phyloP scores from a whole-genome alignment of 1,284 basidiomycete genomes.

The Trametes sp. region DNA sequence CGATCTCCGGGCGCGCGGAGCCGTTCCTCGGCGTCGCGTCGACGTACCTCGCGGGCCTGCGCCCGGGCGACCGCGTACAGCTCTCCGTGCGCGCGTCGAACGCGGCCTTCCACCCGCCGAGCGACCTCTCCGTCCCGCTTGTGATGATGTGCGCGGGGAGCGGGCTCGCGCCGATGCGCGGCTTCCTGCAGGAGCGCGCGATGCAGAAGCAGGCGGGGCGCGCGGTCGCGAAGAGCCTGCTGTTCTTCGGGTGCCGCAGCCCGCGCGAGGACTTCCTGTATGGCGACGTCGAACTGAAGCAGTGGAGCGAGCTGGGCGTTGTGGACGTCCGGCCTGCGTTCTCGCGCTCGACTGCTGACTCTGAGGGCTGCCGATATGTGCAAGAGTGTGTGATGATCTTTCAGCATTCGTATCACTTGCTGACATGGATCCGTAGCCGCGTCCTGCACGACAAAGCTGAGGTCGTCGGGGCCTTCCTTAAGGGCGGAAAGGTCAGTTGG shows the following conservation, averaged over 20 bases:
- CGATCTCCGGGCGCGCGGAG: constrained; percentile 43
- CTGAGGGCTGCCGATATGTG: constrained; percentile 53
- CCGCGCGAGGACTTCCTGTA: constrained; percentile 54
- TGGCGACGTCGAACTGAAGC: constrained; percentile 47
- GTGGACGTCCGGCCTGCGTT: constrained; percentile 59
- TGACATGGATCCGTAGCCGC: constrained; percentile 43
- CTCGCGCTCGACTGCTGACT: constrained; percentile 46
- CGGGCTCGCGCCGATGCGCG: constrained; percentile 60
- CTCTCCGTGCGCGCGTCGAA: constrained; percentile 52
- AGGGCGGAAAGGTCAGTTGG: constrained; percentile 54
- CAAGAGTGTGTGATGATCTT: constrained; percentile 49
- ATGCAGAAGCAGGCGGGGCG: constrained; percentile 53
- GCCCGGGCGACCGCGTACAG: constrained; percentile 51
- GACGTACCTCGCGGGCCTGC: constrained; percentile 53
- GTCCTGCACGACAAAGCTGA: constrained; percentile 51
- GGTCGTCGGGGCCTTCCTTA: constrained; percentile 42
- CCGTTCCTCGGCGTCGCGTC: constrained; percentile 58
- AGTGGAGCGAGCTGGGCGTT: constrained; percentile 52
- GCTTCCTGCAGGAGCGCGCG: constrained; percentile 61
- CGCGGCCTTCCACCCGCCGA: constrained; percentile 54
- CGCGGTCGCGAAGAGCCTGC: constrained; percentile 49
- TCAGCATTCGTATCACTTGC: neutral
- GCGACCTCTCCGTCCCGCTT: constrained; percentile 51
- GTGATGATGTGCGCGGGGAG: constrained; percentile 59
- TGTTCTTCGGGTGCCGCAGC: constrained; percentile 58